Base-by-base conservation (phyloP, 805 yeast genomes). In the Hanseniaspora thailandica region DNA sequence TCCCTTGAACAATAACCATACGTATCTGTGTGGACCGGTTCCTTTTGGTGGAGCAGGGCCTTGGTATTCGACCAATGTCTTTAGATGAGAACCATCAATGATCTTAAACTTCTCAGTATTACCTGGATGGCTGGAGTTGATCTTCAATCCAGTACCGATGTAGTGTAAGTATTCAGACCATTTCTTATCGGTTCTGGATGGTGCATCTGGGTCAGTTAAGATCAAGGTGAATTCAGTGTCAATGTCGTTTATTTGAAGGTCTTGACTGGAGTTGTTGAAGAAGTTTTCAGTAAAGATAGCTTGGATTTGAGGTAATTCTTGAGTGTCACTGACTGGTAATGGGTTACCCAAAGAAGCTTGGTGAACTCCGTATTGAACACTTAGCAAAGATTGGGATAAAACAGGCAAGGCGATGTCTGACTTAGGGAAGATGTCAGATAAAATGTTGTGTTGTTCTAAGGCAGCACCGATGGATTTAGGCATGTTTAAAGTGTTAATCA, bases 161-260 rank as follows among this genome's bases (percentile, higher is more conserved):
- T 78, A 86, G 69, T 88, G 97, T 52, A 84, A 80, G 65, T 73
- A 88, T 67, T 88, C 95, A 2, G 93, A 82, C 94, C 95, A 87
- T 64, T 81, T 86, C 62, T 82, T 79, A 65, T 88, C 96, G 2
- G 76, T 74, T 59, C 80, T 76, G 3, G 88, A 77, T 13, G 97
- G 97, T 7, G 96, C 96, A 71, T 88, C 96, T 1, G 97, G 97
- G 66, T 88, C 96, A 7, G 96, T 89, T 58, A 88, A 60, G 2
- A 85, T 84, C 58, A 89, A 69, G 10, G 93, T 79, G 69, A 84
- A 88, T 48, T 74, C 68, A 58, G 80, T 82, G 36, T 71, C 69
- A 17, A 61, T 57, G 41, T 65, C 67, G 15, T 23, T 26, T 17
- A 64, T 57, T 35, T 56, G 54, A 5, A 25, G 4, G 19, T 22